Conservation (phyloP, 805 yeast species). For the Starmerella powellii region DNA sequence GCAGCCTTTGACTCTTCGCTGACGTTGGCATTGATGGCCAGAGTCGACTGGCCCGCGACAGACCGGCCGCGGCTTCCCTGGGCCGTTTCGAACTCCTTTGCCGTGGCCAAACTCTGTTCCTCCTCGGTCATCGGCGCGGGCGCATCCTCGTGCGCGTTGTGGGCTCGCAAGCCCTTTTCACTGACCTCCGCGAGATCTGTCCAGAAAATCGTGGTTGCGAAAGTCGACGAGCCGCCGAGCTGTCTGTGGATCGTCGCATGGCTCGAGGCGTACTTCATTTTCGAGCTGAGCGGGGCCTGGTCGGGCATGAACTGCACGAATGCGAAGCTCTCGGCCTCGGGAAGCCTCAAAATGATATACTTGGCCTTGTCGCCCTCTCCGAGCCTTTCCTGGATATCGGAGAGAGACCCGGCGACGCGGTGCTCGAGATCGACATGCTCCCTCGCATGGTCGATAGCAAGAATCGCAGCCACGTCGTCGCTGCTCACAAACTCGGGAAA, state of each 20-base stretch:
- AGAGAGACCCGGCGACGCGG: slow-evolving; percentile 26
- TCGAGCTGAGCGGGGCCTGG: slow-evolving; percentile 60
- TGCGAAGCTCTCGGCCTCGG: slow-evolving; percentile 29
- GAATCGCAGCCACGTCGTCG: slow-evolving; percentile 30
- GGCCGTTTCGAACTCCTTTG: slow-evolving; percentile 36
- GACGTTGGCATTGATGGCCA: slow-evolving; percentile 19
- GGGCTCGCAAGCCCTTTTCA: slow-evolving; percentile 37
- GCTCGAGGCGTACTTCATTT: slow-evolving; percentile 91
- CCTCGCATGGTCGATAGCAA: slow-evolving; percentile 30
- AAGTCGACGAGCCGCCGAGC: slow-evolving; percentile 48
- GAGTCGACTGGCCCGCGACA: slow-evolving; percentile 20
- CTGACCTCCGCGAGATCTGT: slow-evolving; percentile 47
- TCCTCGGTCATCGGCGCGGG: slow-evolving; percentile 45
- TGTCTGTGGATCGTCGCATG: slow-evolving; percentile 64
- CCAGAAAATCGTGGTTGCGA: slow-evolving; percentile 41
- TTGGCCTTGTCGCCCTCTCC: slow-evolving; percentile 34
- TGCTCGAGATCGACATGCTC: slow-evolving; percentile 29
- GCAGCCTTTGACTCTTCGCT: slow-evolving; percentile 20
- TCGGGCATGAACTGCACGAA: slow-evolving; percentile 86
- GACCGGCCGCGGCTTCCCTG: slow-evolving; percentile 26
- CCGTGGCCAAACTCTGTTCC: slow-evolving; percentile 41
- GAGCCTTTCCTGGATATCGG: slow-evolving; percentile 31
- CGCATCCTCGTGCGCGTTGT: slow-evolving; percentile 30
- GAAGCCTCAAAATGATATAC: slow-evolving; percentile 38
- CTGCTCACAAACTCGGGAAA: slow-evolving; percentile 36